These are phyloP conservation scores for Oryza meridionalis DNA, from an alignment of 176 grass and related monocot genomes.

Conservation along the genomic window DNA sequence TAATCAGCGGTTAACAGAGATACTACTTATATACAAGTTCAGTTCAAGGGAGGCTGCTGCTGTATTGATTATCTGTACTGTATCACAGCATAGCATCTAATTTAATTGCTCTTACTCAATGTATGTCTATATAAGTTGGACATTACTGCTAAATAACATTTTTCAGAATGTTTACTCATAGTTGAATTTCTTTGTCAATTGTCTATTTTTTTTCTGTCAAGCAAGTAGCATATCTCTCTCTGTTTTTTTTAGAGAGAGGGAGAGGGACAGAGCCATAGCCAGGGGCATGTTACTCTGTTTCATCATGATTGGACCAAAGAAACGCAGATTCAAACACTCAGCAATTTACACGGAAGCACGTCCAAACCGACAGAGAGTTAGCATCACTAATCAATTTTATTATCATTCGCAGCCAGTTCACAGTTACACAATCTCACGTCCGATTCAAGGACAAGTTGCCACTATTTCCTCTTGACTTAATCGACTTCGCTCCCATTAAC, in stretches of 20 bases:
- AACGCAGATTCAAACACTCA: neutral
- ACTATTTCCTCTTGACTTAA: neutral
- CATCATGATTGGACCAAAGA: neutral
- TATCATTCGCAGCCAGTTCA: neutral
- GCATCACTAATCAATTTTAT: neutral
- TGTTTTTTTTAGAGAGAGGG: neutral
- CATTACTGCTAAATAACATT: conserved; percentile 26
- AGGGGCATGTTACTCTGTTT: neutral
- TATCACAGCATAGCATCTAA: conserved; percentile 46
- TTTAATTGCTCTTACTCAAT: conserved; percentile 8
- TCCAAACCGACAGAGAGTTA: conserved; percentile 13
- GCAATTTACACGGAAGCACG: conserved; percentile 9
- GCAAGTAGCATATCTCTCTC: neutral
- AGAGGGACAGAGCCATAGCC: neutral
- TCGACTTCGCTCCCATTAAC: neutral
- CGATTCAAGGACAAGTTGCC: neutral
- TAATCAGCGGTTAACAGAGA: conserved; percentile 53
- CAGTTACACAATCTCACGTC: conserved; percentile 18
- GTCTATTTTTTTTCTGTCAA: no score
- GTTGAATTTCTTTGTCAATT: neutral
- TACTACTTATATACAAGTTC: neutral
- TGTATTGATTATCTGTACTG: conserved; percentile 17
- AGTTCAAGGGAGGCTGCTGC: neutral
- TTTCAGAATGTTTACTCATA: neutral
- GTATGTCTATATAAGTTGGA: conserved; percentile 31